A percentile compares a stretch with the other conserved stretches of the same genome.
phyloP scores from a whole-genome alignment of 352 stramenopile species.

The Phytopythium montanum region DNA sequence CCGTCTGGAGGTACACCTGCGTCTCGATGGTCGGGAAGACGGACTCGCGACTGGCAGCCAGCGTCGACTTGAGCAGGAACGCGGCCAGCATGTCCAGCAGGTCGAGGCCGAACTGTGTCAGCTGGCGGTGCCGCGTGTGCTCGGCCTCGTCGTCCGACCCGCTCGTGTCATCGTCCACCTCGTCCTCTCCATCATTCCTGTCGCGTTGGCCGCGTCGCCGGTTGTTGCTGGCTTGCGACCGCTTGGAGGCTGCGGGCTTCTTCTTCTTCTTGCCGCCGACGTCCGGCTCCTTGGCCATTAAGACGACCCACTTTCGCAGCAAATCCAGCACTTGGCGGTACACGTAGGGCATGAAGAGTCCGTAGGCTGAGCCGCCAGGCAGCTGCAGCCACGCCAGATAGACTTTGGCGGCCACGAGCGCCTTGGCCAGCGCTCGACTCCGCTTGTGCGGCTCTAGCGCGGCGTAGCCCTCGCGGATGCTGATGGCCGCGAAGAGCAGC shows the following conservation, averaged over 20 bases:
- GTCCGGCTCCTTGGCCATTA: constrained; percentile 17
- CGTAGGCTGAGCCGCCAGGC: constrained; percentile 74
- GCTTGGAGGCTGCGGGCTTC: constrained; percentile 11
- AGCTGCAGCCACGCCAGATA: constrained; percentile 83
- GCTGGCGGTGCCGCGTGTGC: constrained; percentile 14
- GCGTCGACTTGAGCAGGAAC: constrained; percentile 58
- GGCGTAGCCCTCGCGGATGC: constrained; percentile 54
- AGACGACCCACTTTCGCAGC: constrained; percentile 72
- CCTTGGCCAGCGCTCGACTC: constrained; percentile 42
- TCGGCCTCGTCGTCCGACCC: constrained; percentile 20
- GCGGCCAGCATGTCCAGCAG: constrained; percentile 52
- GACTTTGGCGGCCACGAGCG: constrained; percentile 63
- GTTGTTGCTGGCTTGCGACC: constrained; percentile 8
- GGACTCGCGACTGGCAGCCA: constrained; percentile 66
- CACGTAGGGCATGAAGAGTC: constrained; percentile 83
- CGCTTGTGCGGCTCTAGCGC: constrained; percentile 31
- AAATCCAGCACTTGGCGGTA: constrained; percentile 79
- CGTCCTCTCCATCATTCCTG: constrained; percentile 22
- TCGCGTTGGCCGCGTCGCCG: constrained; percentile 12
- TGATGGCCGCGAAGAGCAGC: constrained; percentile 54
- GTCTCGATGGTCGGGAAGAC: constrained; percentile 73
- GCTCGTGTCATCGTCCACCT: constrained; percentile 19
- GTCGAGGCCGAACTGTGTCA: constrained; percentile 49
- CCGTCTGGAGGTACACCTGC: constrained; percentile 58
- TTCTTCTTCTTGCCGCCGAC: constrained; percentile 4